Conservation (phyloP, 495 filamentous ascomycete genomes). For the Penicillium diatomitis region DNA sequence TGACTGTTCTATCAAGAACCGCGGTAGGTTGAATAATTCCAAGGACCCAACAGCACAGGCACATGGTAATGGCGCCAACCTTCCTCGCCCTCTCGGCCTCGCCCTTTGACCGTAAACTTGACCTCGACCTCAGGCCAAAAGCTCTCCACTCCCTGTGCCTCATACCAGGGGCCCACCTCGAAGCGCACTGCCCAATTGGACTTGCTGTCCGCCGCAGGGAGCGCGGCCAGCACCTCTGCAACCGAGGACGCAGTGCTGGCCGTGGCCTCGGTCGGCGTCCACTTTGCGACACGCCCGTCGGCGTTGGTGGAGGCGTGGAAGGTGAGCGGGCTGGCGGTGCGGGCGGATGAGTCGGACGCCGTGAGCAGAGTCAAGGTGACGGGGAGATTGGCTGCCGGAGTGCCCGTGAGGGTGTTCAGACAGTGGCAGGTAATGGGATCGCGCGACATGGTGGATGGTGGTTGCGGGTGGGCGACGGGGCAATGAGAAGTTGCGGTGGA, state of each 20-base stretch:
- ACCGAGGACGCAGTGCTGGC: conserved; percentile 32
- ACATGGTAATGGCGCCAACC: conserved; percentile 82
- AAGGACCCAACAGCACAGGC: conserved; percentile 79
- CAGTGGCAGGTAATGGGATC: conserved; percentile 74
- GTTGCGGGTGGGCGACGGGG: conserved; percentile 11
- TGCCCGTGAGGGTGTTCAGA: conserved; percentile 58
- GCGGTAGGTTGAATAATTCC: conserved; percentile 88
- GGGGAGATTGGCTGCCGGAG: conserved; percentile 48
- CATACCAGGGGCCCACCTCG: conserved; percentile 70
- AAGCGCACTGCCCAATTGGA: conserved; percentile 68
- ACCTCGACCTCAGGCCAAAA: conserved; percentile 93
- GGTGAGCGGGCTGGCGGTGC: conserved; percentile 24
- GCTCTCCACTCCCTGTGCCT: conserved; percentile 54
- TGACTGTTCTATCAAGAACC: conserved; percentile 38
- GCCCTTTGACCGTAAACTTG: conserved; percentile 61
- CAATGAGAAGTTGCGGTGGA: conserved; percentile 9
- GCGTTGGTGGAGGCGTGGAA: conserved; percentile 66
- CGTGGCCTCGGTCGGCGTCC: conserved; percentile 47
- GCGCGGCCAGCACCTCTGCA: conserved; percentile 38
- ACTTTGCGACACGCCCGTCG: conserved; percentile 77
- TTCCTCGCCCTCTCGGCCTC: conserved; percentile 46
- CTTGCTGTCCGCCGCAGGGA: conserved; percentile 30
- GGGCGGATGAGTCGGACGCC: conserved; percentile 16
- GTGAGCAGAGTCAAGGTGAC: conserved; percentile 46
- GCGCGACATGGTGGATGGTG: conserved; percentile 33